Evolutionary conservation across 208 protist genomes (phyloP).

Genomic region (Porcisia hertigi): DNA sequence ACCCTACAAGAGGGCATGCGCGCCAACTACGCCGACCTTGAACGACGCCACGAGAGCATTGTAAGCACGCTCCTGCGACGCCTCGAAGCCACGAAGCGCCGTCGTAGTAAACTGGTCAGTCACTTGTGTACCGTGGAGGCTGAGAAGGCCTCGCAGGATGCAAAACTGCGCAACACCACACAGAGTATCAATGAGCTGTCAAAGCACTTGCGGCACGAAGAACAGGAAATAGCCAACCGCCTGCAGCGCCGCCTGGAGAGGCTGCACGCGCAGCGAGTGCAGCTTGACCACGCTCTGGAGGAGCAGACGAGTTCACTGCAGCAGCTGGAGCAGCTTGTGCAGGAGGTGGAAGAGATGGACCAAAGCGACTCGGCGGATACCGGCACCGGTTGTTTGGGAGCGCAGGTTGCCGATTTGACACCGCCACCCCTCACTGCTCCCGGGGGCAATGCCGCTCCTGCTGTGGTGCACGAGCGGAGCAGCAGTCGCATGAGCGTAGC

Average conservation of each 20-base stretch:
- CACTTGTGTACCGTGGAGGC: constrained; percentile 46
- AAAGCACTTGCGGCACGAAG: constrained; percentile 62
- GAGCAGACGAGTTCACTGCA: constrained; percentile 66
- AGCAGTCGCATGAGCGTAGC: constrained; percentile 33
- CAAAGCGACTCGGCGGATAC: constrained; percentile 7
- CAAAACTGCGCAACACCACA: constrained; percentile 47
- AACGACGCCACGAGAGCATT: constrained; percentile 75
- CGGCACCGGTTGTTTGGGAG: too few species aligned
- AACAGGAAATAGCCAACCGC: constrained; percentile 46
- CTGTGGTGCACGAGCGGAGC: constrained; percentile 35
- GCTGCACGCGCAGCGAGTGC: constrained; percentile 58
- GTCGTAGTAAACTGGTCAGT: constrained; percentile 43
- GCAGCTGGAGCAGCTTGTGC: constrained; percentile 68
- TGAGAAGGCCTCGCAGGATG: constrained; percentile 47
- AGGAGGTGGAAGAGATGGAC: constrained; percentile 52
- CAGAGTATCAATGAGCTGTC: constrained; percentile 46
- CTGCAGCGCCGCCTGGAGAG: constrained; percentile 48
- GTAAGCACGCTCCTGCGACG: constrained; percentile 72
- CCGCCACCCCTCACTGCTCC: too few species aligned
- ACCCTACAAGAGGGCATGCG: constrained; percentile 57
- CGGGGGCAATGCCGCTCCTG: neutral
- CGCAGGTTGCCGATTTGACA: neutral
- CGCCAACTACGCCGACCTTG: constrained; percentile 52
- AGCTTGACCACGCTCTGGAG: constrained; percentile 52
- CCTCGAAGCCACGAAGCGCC: constrained; percentile 46